Conservation (phyloP, 1,284 basidiomycete species). For the Rhodotorula sp. region DNA sequence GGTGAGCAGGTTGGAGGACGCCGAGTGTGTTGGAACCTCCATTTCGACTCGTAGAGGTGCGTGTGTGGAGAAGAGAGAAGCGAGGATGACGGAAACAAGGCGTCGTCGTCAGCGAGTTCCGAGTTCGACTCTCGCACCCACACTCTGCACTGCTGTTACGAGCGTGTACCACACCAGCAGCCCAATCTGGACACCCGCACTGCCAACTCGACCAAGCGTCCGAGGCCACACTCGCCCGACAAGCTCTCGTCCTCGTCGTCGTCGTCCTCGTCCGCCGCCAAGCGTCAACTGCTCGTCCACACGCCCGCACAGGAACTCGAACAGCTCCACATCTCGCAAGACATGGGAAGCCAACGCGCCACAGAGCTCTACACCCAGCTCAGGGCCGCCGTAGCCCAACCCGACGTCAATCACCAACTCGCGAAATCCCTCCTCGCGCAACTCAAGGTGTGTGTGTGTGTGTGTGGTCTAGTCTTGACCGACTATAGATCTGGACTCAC, state of each 20-base stretch:
- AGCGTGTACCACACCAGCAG: not conserved
- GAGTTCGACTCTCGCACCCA: not conserved
- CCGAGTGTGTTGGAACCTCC: not conserved
- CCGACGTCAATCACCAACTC: conserved; percentile 51
- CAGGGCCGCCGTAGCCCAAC: not conserved
- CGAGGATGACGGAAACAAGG: not conserved
- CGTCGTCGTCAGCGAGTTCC: conserved; percentile 4
- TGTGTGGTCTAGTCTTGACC: too few species aligned
- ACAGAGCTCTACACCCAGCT: conserved; percentile 53
- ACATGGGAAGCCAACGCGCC: conserved; percentile 52
- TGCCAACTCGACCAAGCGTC: conserved; percentile 17
- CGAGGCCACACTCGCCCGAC: conserved; percentile 19
- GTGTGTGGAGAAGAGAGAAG: not conserved
- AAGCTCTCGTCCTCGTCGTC: conserved; percentile 1
- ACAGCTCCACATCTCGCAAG: conserved; percentile 19
- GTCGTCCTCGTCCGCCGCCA: not conserved
- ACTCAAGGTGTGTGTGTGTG: conserved; percentile 69
- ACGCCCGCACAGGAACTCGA: conserved; percentile 21
- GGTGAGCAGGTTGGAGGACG: not conserved
- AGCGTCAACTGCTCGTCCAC: conserved; percentile 6
- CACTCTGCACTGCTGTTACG: not conserved
- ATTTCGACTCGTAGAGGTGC: not conserved
- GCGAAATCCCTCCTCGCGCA: conserved; percentile 57
- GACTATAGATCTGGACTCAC: not conserved
- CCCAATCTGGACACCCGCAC: not conserved